Evolutionary conservation across 805 yeast species (phyloP), one percentile per base, ranked within the genome.

Genomic region (Tetrapisispora phaffii): DNA sequence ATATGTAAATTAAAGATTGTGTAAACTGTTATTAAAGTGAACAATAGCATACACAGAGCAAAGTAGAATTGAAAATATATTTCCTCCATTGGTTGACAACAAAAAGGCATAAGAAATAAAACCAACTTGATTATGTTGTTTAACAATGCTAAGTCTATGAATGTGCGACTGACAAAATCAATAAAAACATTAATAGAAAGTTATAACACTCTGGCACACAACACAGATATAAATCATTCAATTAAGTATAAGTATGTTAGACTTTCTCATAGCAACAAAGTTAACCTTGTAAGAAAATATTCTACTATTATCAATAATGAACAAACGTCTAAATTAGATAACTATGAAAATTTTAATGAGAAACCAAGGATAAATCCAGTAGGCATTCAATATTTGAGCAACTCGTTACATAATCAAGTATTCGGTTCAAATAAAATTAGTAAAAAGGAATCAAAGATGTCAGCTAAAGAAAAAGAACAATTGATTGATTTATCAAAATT

Each of bases 371-470:
- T 82, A 26, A 86, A 85, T 58, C 82, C 82, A 17, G 82, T 84
- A 7, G 95, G 95, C 0, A 83, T 86, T 23, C 95, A 87, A 57
- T 82, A 85, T 52, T 66, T 86, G 19, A 77, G 93, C 0, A 62
- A 66, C 3, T 66, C 68, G 0, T 59, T 86, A 12, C 88, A 80
- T 46, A 48, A 55, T 15, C 85, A 80, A 52, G 58, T 86, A 1
- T 87, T 85, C 58, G 50, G 55, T 29, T 22, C 45, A 44, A 36
- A 53, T 50, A 10, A 49, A 58, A 47, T 59, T 57, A 32, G 58
- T 48, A 24, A 63, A 50, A 41, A 65, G 58, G 54, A 54, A 48
- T 22, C 47, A 2, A 42, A 46, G 4, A 49, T 53, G 23, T 42
- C 59, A 5, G 32, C 38, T 2, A 50, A 53, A 24, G 59, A 62